Evolutionary conservation across 176 grass and related monocot species (phyloP).

Genomic region (Tillandsia leiboldiana): DNA sequence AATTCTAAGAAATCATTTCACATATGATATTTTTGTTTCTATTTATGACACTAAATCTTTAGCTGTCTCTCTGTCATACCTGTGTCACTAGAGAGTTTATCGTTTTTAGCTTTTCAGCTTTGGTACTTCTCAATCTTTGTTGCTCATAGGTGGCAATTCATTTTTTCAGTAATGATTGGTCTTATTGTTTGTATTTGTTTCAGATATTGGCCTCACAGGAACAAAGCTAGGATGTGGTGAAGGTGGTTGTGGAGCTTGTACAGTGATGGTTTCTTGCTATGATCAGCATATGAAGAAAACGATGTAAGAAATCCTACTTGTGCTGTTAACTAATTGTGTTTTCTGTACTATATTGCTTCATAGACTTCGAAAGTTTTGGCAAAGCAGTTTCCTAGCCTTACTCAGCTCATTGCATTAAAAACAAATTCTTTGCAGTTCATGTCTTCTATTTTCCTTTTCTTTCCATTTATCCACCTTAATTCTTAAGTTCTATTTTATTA

Average conservation of each 20-base stretch:
- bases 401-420: not conserved
- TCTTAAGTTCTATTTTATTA: not conserved
- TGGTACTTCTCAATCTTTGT: not conserved
- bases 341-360: slow-evolving; percentile 4
- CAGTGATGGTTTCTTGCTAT: slow-evolving; percentile 79
- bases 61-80: not conserved
- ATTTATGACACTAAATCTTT: not conserved
- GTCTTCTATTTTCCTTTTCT: not conserved
- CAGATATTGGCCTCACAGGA: slow-evolving; percentile 77
- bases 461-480: not conserved
- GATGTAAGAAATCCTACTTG: slow-evolving; percentile 46
- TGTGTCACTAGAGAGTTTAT: not conserved
- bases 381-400: not conserved
- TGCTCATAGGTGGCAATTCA: not conserved
- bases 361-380: not conserved
- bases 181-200: slow-evolving; percentile 13
- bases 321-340: not conserved
- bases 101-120: not conserved
- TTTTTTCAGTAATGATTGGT: not conserved
- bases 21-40: not conserved
- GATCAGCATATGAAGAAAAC: slow-evolving; percentile 55
- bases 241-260: slow-evolving; percentile 97
- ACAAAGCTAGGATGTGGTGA: slow-evolving; percentile 97
- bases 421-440: not conserved
- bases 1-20: no score